phyloP scores from a whole-genome alignment of 139 green algal species.

The Volvox reticuliferus region DNA sequence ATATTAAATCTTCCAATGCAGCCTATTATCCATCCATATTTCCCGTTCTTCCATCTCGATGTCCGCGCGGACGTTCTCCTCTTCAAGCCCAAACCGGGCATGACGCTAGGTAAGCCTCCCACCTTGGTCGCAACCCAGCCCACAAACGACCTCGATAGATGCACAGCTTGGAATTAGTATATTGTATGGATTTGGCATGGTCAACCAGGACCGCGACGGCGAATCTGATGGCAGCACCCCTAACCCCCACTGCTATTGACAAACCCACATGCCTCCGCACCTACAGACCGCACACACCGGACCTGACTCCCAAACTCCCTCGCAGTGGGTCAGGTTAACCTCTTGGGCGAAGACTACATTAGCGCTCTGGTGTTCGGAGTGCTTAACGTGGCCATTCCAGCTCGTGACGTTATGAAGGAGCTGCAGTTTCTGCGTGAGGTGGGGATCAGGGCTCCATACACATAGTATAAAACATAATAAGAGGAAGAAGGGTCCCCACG shows the following conservation, averaged over 20 bases:
- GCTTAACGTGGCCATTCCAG: slow-evolving; percentile 74
- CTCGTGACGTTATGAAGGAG: slow-evolving; percentile 58
- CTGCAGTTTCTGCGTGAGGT: slow-evolving; percentile 49
- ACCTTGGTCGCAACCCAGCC: no score
- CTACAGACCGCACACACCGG: neutral
- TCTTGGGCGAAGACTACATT: slow-evolving; percentile 75
- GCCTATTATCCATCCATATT: slow-evolving; percentile 72
- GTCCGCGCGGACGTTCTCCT: slow-evolving; percentile 62
- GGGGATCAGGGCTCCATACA: neutral
- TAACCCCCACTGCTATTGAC: no score
- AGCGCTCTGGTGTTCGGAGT: slow-evolving; percentile 77
- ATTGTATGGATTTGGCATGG: no score
- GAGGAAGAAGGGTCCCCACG: no score
- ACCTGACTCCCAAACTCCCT: neutral
- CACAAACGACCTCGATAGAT: no score
- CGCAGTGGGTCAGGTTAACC: slow-evolving; percentile 76
- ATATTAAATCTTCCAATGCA: neutral
- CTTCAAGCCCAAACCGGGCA: slow-evolving; percentile 60
- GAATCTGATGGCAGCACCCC: no score
- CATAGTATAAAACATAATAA: no score
- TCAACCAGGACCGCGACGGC: no score
- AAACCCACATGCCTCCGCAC: no score
- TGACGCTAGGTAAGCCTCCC: slow-evolving; percentile 53
- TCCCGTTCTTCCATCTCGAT: slow-evolving; percentile 66
- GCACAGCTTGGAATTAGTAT: no score